Evolutionary conservation across 148 eudicot species (phyloP).

Genomic region (Nepenthes mirabilis): DNA sequence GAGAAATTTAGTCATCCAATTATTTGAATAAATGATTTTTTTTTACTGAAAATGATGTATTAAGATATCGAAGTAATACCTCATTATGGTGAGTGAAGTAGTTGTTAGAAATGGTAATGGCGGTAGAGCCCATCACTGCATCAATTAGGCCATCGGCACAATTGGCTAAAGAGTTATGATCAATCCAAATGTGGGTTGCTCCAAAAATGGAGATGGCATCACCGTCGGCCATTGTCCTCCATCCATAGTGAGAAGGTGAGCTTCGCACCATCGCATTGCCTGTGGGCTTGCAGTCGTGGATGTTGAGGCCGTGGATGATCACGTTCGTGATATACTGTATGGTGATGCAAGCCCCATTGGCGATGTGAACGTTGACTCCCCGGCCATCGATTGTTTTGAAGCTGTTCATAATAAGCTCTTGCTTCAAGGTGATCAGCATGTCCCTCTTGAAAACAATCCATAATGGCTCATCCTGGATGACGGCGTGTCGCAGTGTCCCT

Average conservation of each 20-base stretch:
- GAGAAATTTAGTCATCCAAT: not conserved
- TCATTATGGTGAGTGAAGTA: constrained; percentile 84
- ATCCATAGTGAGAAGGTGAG: constrained; percentile 70
- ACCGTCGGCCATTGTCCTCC: constrained; percentile 79
- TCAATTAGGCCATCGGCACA: constrained; percentile 92
- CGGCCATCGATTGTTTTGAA: constrained; percentile 89
- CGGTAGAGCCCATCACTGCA: constrained; percentile 76
- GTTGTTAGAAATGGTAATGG: constrained; percentile 86
- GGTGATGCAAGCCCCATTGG: constrained; percentile 79
- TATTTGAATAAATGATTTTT: not conserved
- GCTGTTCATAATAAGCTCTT: constrained; percentile 83
- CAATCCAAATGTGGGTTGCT: constrained; percentile 75
- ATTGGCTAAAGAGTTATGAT: constrained; percentile 68
- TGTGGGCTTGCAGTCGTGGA: constrained; percentile 76
- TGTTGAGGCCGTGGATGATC: constrained; percentile 71
- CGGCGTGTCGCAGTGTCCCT: constrained; percentile 82
- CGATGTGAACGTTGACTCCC: constrained; percentile 73
- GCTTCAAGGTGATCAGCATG: constrained; percentile 70
- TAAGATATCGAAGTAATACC: constrained; percentile 17
- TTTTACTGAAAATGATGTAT: not conserved
- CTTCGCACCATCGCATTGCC: constrained; percentile 86
- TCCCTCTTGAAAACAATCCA: constrained; percentile 81
- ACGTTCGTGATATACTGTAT: constrained; percentile 63
- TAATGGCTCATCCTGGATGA: constrained; percentile 65
- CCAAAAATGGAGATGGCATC: constrained; percentile 78